phyloP scores from a whole-genome alignment of 371 early-diverging fungal genomes.

The Choanephora cucurbitarum region DNA sequence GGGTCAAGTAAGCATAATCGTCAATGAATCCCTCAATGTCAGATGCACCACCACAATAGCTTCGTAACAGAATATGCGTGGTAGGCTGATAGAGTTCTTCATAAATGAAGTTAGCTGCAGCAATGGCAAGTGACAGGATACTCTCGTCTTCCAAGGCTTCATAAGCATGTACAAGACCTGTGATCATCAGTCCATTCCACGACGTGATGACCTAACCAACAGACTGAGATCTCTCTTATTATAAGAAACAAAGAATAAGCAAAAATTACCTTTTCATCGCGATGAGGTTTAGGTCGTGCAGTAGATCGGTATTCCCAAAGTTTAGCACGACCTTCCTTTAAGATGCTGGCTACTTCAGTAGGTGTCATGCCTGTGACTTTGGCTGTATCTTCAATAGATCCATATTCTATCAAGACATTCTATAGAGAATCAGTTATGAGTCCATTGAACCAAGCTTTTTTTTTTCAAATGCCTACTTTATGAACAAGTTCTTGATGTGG shows the following conservation, averaged over 20 bases:
- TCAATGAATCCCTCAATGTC: slow-evolving; percentile 59
- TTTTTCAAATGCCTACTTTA: slow-evolving; percentile 40
- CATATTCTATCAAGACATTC: slow-evolving; percentile 57
- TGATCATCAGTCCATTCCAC: slow-evolving; percentile 66
- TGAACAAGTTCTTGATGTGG: slow-evolving; percentile 61
- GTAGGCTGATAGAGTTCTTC: slow-evolving; percentile 42
- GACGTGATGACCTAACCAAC: slow-evolving; percentile 39
- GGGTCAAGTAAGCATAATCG: slow-evolving; percentile 59
- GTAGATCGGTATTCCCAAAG: slow-evolving; percentile 45
- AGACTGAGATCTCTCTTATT: too few species aligned
- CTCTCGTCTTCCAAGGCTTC: slow-evolving; percentile 30
- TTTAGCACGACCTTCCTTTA: slow-evolving; percentile 34
- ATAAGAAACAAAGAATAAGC: too few species aligned
- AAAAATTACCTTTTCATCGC: slow-evolving; percentile 69
- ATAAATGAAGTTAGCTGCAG: slow-evolving; percentile 57
- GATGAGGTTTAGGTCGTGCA: slow-evolving; percentile 62
- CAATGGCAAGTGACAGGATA: slow-evolving; percentile 39
- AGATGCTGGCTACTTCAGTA: slow-evolving; percentile 29
- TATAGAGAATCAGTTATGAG: too few species aligned
- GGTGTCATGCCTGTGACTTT: slow-evolving; percentile 28
- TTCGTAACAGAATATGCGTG: slow-evolving; percentile 40
- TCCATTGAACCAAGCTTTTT: too few species aligned
- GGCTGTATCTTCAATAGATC: slow-evolving; percentile 49
- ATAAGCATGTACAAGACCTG: slow-evolving; percentile 50
- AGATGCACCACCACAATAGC: slow-evolving; percentile 53